Evolutionary conservation across 1,284 basidiomycete species (phyloP), one percentile per base, ranked within the genome.

Genomic region (Trichosporon sp.): DNA sequence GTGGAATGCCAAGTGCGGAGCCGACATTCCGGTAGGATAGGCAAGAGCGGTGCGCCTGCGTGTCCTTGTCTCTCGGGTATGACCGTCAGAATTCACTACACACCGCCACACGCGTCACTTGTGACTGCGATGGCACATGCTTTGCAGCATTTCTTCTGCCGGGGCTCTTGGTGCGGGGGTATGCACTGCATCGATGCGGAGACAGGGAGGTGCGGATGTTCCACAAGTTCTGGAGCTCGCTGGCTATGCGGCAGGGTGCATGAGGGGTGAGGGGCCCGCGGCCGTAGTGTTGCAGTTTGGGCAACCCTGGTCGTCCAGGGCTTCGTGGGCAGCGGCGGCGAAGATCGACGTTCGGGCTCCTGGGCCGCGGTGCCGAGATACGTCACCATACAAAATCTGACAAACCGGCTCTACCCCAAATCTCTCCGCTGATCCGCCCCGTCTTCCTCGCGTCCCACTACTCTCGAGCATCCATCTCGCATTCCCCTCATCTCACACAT

Each of bases 331-430:
- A 8, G 19, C 51, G 51, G 51, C 51, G 51, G 10, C 51, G 51
- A 51, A 26, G 51, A 5, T 54, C 51, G 35, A 10, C 2, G 8
- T 12, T 40, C 35, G 48, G 48, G 48, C 48, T 51, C 48, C 51
- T 54, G 51, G 21, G 21, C 21, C 51, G 19, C 51, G 51, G 51
- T 26, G 19, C 51, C 51, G 51, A 54, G 51, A 54, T 54, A 54
- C 51, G 51, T 54, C 51, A 54, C 51, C 51, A 16, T 54, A 54
- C 51, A 54, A 54, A 54, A 54, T 54, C 51, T 54, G 19, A 54
- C 51, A 54, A 54, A 19, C 46, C 5, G 26, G 26, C 26, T 26
- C 26, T 8, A 16, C 51, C 19, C 4, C 51, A 2, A 1, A 54
- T 11, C 51, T 16, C 16, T 6, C 51, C 16, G 16, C 19, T 21